A percentile compares a stretch with the other conserved stretches of the same genome.
These are phyloP conservation scores for Epichloe glyceriae DNA, from an alignment of 2,329 filamentous ascomycete species.

Conservation along the genomic window DNA sequence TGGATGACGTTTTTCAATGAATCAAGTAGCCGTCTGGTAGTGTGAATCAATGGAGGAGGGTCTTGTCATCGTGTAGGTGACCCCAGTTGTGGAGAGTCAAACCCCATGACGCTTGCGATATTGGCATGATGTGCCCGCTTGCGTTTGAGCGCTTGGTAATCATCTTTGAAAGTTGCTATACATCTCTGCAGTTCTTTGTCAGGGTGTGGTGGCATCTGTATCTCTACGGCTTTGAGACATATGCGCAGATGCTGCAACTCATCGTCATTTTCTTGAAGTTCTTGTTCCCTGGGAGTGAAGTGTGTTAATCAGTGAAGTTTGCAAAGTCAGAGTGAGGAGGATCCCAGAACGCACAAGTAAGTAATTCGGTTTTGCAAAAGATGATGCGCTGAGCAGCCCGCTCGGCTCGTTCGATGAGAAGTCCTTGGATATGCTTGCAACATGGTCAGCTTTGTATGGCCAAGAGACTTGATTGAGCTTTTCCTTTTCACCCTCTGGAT, in stretches of 20 bases:
- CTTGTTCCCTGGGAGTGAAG: constrained; percentile 32
- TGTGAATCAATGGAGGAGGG: background rate
- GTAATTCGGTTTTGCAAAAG: constrained; percentile 45
- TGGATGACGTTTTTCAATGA: background rate
- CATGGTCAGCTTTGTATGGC: background rate
- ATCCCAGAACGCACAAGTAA: constrained; percentile 34
- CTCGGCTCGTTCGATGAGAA: constrained; percentile 46
- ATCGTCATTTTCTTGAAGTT: constrained; percentile 42
- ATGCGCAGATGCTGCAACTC: constrained; percentile 50
- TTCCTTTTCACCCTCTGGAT: background rate
- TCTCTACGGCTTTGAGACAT: constrained; percentile 48
- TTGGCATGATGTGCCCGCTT: constrained; percentile 25
- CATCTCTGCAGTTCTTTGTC: constrained; percentile 45
- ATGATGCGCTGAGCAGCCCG: constrained; percentile 44
- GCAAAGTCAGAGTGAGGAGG: background rate
- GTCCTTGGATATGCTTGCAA: constrained; percentile 45
- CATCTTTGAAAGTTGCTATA: constrained; percentile 48
- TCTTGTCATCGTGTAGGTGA: constrained; percentile 10
- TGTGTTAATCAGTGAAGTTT: background rate
- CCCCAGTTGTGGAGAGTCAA: constrained; percentile 15
- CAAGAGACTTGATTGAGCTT: background rate
- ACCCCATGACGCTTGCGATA: constrained; percentile 15
- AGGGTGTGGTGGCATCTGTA: constrained; percentile 38
- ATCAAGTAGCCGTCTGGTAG: background rate
- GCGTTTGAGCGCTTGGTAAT: constrained; percentile 39